Percentiles rank a stretch among this genome's conserved stretches.
phyloP scores from a whole-genome alignment of 371 early-diverging fungal species.

The Neoconidiobolus thromboides region DNA sequence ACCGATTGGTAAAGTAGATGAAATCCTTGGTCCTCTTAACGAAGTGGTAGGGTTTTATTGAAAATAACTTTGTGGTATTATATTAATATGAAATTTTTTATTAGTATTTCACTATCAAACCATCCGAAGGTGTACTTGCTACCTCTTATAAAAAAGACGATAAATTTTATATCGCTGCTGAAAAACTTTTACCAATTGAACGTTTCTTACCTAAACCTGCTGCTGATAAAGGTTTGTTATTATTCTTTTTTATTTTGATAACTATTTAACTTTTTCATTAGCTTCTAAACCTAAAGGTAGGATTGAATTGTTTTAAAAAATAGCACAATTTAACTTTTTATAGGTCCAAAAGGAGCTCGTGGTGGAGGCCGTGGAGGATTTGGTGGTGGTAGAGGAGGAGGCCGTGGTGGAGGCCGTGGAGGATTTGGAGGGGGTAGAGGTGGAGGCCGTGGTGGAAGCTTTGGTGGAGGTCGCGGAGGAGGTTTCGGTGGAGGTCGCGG shows the following conservation, averaged over 20 bases:
- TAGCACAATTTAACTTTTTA: constrained; percentile 6
- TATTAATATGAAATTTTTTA: neutral
- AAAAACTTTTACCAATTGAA: constrained; percentile 88
- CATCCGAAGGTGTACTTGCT: constrained; percentile 83
- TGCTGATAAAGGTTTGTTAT: constrained; percentile 20
- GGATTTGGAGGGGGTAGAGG: constrained; percentile 8
- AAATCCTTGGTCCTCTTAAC: constrained; percentile 95
- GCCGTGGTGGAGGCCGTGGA: constrained; percentile 2
- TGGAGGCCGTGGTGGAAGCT: constrained; percentile 4
- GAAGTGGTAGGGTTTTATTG: constrained; percentile 33
- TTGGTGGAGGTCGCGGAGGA: constrained; percentile 4
- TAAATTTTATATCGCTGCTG: constrained; percentile 81
- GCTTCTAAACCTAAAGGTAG: constrained; percentile 9
- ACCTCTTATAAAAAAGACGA: constrained; percentile 75
- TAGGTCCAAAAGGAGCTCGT: constrained; percentile 11
- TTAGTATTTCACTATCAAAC: constrained; percentile 81
- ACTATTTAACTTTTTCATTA: constrained; percentile 13
- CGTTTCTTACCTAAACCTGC: constrained; percentile 92
- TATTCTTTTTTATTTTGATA: neutral
- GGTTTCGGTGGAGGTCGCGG: neutral
- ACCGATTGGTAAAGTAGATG: constrained; percentile 98
- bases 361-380: constrained; percentile 19
- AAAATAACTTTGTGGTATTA: neutral
- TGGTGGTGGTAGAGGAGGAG: constrained; percentile 18
- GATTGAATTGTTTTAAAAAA: constrained; percentile 11